phyloP scores from a whole-genome alignment of 176 grass and related monocot species.

The Oryza officinalis region DNA sequence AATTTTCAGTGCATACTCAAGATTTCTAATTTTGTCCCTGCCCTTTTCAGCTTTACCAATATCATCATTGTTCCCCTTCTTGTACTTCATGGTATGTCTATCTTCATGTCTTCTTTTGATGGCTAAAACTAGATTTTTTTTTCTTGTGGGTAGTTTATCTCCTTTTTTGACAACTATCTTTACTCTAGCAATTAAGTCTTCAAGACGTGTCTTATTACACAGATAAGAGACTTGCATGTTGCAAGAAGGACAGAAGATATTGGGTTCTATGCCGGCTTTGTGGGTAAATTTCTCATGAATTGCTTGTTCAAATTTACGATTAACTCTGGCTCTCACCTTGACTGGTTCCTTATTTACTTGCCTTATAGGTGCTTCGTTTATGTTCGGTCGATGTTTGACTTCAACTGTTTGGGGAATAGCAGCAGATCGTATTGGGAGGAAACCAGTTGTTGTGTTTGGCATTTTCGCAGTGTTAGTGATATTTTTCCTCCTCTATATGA shows the following conservation, averaged over 20 bases:
- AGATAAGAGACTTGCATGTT: slow-evolving; percentile 90
- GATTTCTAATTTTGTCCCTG: slow-evolving; percentile 23
- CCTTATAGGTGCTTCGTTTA: slow-evolving; percentile 88
- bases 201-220: background rate
- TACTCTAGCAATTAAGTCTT: background rate
- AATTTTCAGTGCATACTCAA: background rate
- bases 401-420: slow-evolving; percentile 81
- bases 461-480: slow-evolving; percentile 86
- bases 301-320: background rate
- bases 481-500: slow-evolving; percentile 16
- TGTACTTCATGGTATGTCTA: slow-evolving; percentile 82
- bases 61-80: slow-evolving; percentile 67
- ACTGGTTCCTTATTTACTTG: slow-evolving; percentile 17
- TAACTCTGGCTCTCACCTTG: background rate
- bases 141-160: background rate
- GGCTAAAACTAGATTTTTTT: background rate
- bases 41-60: slow-evolving; percentile 68
- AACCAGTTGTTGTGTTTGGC: slow-evolving; percentile 78
- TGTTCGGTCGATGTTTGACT: slow-evolving; percentile 92
- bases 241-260: slow-evolving; percentile 94
- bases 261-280: slow-evolving; percentile 96
- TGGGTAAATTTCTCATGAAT: slow-evolving; percentile 52
- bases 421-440: slow-evolving; percentile 84
- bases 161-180: background rate
- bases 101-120: background rate